Conservation (phyloP, 1,139 yeast genomes). For the Pichia norvegensis region DNA sequence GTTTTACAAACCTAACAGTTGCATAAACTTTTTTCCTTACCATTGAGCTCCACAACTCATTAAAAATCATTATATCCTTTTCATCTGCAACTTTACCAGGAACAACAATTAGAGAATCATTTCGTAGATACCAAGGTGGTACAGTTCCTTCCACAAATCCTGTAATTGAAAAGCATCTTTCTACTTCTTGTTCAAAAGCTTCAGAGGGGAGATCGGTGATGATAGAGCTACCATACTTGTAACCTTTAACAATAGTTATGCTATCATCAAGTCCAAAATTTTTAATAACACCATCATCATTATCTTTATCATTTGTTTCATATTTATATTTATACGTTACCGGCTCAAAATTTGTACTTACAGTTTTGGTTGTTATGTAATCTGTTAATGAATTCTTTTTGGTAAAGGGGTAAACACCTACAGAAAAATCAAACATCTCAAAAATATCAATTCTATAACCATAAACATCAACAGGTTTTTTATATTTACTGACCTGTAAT, state of each 20-base stretch:
- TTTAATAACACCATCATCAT: conserved; percentile 1
- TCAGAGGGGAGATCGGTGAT: conserved; percentile 7
- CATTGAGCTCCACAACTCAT: conserved; percentile 50
- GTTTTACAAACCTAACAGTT: conserved; percentile 55
- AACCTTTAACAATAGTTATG: conserved; percentile 7
- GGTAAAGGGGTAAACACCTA: conserved; percentile 13
- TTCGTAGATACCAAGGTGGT: conserved; percentile 52
- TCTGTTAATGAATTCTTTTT: conserved; percentile 8
- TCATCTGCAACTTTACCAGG: conserved; percentile 3
- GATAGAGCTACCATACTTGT: conserved; percentile 10
- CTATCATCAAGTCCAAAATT: no score
- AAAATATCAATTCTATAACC: conserved; percentile 2
- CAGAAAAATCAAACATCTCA: conserved; percentile 7
- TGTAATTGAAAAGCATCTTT: conserved; percentile 30
- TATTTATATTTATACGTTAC: conserved; percentile 1
- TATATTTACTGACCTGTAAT: conserved; percentile 6
- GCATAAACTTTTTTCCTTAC: conserved; percentile 42
- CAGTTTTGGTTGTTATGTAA: conserved; percentile 8
- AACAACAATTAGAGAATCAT: conserved; percentile 52
- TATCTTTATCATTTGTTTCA: conserved; percentile 2
- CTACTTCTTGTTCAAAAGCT: conserved; percentile 3
- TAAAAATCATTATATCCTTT: conserved; percentile 40
- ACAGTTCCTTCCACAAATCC: conserved; percentile 46
- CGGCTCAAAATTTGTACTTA: conserved; percentile 1
- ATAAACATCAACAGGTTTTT: conserved; percentile 13